Conservation (phyloP, 495 filamentous ascomycete genomes). For the Annulohypoxylon nitens region DNA sequence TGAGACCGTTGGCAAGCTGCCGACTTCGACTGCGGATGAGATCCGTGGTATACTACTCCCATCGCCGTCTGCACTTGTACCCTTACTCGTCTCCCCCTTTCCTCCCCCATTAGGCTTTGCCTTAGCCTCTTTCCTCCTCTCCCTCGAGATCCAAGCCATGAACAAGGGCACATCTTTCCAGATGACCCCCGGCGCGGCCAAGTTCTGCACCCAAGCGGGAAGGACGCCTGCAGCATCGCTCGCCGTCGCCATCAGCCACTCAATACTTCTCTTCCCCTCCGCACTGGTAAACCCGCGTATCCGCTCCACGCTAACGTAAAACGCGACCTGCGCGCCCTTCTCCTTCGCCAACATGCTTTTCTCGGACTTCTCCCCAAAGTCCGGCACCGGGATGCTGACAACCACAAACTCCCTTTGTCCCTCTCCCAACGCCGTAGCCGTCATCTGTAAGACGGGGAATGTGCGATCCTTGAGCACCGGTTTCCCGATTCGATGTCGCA, state of each 20-base stretch:
- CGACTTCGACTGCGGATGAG: slow-evolving; percentile 19
- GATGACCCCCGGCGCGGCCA: slow-evolving; percentile 73
- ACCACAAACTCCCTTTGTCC: slow-evolving; percentile 62
- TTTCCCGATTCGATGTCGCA: slow-evolving; percentile 64
- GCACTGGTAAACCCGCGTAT: slow-evolving; percentile 54
- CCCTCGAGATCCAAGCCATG: slow-evolving; percentile 68
- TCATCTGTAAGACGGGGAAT: slow-evolving; percentile 67
- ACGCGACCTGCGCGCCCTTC: slow-evolving; percentile 63
- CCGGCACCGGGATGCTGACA: slow-evolving; percentile 66
- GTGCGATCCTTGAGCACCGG: slow-evolving; percentile 66
- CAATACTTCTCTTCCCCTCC: slow-evolving; percentile 53
- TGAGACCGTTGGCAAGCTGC: slow-evolving; percentile 15
- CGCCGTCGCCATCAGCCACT: slow-evolving; percentile 80
- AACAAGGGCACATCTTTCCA: slow-evolving; percentile 80
- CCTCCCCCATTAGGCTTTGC: slow-evolving; percentile 33
- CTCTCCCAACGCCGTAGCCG: slow-evolving; percentile 20
- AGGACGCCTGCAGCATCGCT: slow-evolving; percentile 75
- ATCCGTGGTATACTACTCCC: slow-evolving; percentile 5
- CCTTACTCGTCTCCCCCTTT: slow-evolving; percentile 29
- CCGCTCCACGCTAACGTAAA: slow-evolving; percentile 73
- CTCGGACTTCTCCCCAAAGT: slow-evolving; percentile 51
- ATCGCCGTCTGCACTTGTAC: slow-evolving; percentile 13
- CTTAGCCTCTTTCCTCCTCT: slow-evolving; percentile 48
- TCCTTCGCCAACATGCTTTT: slow-evolving; percentile 52
- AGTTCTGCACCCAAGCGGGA: slow-evolving; percentile 75